phyloP scores from a whole-genome alignment of 1,284 basidiomycete species.

The Microbotryum intermedium region DNA sequence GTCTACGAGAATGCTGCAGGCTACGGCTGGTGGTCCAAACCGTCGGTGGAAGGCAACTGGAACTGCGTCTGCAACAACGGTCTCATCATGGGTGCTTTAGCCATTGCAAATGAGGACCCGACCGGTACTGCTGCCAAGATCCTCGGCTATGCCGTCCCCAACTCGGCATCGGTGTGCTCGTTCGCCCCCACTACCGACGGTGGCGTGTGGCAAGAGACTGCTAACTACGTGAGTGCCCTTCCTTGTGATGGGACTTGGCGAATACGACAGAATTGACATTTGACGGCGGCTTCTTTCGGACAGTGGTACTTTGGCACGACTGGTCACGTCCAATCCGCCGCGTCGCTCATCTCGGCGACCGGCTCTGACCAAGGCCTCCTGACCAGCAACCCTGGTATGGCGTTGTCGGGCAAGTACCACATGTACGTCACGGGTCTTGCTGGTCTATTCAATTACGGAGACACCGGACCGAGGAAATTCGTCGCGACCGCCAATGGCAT shows the following conservation, averaged over 20 bases:
- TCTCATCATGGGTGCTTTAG: constrained; percentile 76
- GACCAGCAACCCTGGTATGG: constrained; percentile 57
- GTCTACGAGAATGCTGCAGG: constrained; percentile 30
- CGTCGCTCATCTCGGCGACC: constrained; percentile 71
- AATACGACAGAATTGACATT: background rate
- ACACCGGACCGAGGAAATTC: constrained; percentile 91
- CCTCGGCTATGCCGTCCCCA: constrained; percentile 56
- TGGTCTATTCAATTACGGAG: constrained; percentile 81
- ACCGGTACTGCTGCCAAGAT: constrained; percentile 62
- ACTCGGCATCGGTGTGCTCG: constrained; percentile 73
- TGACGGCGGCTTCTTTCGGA: background rate
- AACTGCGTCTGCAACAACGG: constrained; percentile 87
- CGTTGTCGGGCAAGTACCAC: constrained; percentile 73
- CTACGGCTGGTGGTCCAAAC: constrained; percentile 38
- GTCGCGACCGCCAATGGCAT: constrained; percentile 64
- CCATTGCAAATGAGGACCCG: constrained; percentile 76
- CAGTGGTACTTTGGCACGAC: constrained; percentile 65
- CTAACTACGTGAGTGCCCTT: constrained; percentile 54
- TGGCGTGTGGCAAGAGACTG: constrained; percentile 91
- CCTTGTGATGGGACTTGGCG: background rate
- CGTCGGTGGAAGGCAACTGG: constrained; percentile 65
- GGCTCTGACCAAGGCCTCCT: constrained; percentile 72
- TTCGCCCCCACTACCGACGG: constrained; percentile 54
- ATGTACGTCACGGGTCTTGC: constrained; percentile 78
- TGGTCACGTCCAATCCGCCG: constrained; percentile 77